A percentile compares a stretch with the other conserved stretches of the same genome.
Evolutionary conservation across 345 rosid species (phyloP).

Genomic region (Turritis glabra): DNA sequence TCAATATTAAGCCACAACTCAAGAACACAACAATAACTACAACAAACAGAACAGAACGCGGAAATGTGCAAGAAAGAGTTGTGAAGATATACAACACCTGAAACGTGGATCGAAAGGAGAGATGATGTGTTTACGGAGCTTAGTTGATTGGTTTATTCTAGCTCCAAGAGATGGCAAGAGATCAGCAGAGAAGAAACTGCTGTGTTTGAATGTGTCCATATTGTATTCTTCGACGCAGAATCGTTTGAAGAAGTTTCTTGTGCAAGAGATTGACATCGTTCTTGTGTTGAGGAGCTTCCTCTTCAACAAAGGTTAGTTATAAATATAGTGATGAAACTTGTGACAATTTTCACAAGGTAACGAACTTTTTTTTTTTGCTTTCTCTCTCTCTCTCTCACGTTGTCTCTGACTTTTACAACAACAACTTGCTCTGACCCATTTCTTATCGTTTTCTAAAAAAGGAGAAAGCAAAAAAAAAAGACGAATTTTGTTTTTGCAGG

Average conservation of each 20-base stretch:
- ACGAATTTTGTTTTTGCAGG: not conserved
- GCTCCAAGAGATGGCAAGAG: slow-evolving; percentile 98
- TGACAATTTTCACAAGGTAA: slow-evolving; percentile 58
- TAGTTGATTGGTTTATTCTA: slow-evolving; percentile 77
- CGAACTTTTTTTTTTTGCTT: slow-evolving; percentile 35
- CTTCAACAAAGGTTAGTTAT: slow-evolving; percentile 43
- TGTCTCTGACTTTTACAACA: slow-evolving; percentile 38
- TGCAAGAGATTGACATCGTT: slow-evolving; percentile 51
- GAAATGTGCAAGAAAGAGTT: not conserved
- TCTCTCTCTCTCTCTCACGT: slow-evolving; percentile 32
- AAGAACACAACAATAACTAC: not conserved
- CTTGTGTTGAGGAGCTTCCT: slow-evolving; percentile 5
- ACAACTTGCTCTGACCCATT: slow-evolving; percentile 41
- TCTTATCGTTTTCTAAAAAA: slow-evolving; percentile 36
- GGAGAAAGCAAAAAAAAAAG: not conserved
- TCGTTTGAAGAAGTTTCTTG: slow-evolving; percentile 76
- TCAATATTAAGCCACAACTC: slow-evolving; percentile 34
- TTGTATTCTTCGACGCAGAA: slow-evolving; percentile 73
- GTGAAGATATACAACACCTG: slow-evolving; percentile 51
- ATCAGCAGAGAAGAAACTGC: slow-evolving; percentile 72
- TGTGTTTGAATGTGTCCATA: slow-evolving; percentile 46
- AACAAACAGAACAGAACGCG: not conserved
- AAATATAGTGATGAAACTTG: slow-evolving; percentile 48
- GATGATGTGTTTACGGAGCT: slow-evolving; percentile 72
- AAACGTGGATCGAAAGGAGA: slow-evolving; percentile 81